These are phyloP conservation scores for Candida namnaoensis DNA, from an alignment of 805 yeast genomes.

Conservation along the genomic window DNA sequence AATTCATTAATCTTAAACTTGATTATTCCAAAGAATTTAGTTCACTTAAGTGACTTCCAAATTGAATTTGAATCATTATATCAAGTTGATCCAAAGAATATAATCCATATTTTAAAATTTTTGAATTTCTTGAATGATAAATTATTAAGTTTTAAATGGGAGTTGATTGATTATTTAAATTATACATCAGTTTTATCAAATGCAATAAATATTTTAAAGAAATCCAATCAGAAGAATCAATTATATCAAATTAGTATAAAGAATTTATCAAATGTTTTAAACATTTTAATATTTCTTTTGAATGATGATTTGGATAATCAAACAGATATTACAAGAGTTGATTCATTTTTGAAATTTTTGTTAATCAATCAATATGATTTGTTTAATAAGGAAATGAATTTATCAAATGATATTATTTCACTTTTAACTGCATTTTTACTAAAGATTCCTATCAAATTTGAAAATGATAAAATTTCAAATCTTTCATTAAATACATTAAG, in stretches of 20 bases:
- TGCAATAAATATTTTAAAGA: constrained; percentile 13
- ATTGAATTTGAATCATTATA: constrained; percentile 13
- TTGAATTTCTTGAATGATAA: constrained; percentile 11
- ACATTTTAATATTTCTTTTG: constrained; percentile 10
- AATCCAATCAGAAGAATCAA: constrained; percentile 5
- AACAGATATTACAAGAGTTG: too few relatives aligned
- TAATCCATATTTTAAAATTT: constrained; percentile 12
- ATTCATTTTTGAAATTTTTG: constrained; percentile 14
- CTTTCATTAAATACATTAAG: constrained; percentile 22
- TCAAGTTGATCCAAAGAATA: constrained; percentile 10
- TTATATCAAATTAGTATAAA: not conserved
- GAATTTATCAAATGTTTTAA: constrained; percentile 8
- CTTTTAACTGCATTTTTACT: constrained; percentile 22
- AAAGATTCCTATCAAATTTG: constrained; percentile 5
- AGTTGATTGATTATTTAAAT: constrained; percentile 16
- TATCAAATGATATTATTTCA: constrained; percentile 25
- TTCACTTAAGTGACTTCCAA: constrained; percentile 21
- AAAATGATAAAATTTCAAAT: constrained; percentile 7
- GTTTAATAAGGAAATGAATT: constrained; percentile 16
- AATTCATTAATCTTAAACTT: constrained; percentile 11
- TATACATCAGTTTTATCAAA: constrained; percentile 14
- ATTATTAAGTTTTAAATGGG: constrained; percentile 16
- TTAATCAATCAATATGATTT: constrained; percentile 23
- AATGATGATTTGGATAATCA: constrained; percentile 1
- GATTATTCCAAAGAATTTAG: constrained; percentile 19